Percentiles rank a stretch among this genome's conserved stretches.
phyloP scores from a whole-genome alignment of 805 yeast genomes.

The Isabelozyma rhagii region DNA sequence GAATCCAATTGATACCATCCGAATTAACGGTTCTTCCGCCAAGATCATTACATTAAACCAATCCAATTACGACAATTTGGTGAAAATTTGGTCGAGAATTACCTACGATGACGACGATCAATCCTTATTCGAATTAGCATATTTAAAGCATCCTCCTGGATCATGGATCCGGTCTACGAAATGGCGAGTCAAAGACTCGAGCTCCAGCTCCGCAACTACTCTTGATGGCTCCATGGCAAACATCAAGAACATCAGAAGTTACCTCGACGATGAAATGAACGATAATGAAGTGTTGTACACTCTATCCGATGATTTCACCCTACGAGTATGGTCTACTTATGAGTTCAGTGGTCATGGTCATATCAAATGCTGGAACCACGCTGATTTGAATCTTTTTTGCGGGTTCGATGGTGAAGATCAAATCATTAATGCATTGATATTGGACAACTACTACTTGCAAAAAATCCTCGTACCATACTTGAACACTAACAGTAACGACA shows the following conservation, averaged over 20 bases:
- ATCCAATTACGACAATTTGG: constrained; percentile 59
- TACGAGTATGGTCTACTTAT: constrained; percentile 70
- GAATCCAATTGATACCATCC: constrained; percentile 53
- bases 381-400: constrained; percentile 20
- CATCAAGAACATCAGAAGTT: constrained; percentile 31
- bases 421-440: constrained; percentile 17
- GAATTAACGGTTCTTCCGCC: constrained; percentile 65
- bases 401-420: constrained; percentile 15
- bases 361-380: constrained; percentile 55
- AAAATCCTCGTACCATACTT: constrained; percentile 12
- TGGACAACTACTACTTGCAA: constrained; percentile 37
- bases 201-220: constrained; percentile 3
- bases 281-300: constrained; percentile 53
- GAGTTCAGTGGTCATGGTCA: constrained; percentile 57
- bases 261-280: constrained; percentile 27
- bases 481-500: background rate
- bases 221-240: constrained; percentile 29
- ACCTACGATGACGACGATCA: constrained; percentile 53
- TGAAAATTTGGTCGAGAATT: constrained; percentile 76
- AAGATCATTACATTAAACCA: constrained; percentile 55
- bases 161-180: constrained; percentile 51
- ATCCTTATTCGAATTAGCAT: constrained; percentile 64
- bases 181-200: constrained; percentile 46
- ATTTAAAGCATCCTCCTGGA: constrained; percentile 56
- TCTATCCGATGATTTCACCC: constrained; percentile 50